phyloP scores from a whole-genome alignment of 2,329 filamentous ascomycete species.

The Talaromyces marneffei region DNA sequence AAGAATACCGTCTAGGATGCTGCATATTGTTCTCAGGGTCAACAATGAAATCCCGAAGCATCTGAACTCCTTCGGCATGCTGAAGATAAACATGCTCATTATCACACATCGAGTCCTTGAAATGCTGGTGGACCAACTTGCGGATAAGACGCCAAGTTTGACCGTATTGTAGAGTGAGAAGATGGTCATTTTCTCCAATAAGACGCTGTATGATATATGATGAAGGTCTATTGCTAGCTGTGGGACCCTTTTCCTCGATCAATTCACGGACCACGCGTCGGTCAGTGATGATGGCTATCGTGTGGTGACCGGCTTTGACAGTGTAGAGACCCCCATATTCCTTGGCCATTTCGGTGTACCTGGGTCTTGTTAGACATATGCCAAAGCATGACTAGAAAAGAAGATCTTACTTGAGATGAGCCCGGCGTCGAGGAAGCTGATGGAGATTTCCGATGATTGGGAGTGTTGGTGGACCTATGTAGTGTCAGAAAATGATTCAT shows the following conservation, averaged over 20 bases:
- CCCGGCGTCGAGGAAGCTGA: constrained; percentile 6
- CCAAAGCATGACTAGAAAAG: background rate
- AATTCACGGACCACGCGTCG: constrained; percentile 39
- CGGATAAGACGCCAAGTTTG: constrained; percentile 41
- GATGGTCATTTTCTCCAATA: constrained; percentile 44
- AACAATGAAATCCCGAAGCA: constrained; percentile 42
- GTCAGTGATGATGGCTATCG: constrained; percentile 40
- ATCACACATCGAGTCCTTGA: constrained; percentile 44
- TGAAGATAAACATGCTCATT: constrained; percentile 39
- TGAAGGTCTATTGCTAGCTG: constrained; percentile 41
- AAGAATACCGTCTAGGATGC: constrained; percentile 46
- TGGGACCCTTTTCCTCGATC: constrained; percentile 41
- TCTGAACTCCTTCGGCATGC: constrained; percentile 46
- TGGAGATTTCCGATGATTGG: constrained; percentile 14
- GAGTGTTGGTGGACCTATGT: constrained; percentile 8
- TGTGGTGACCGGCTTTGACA: constrained; percentile 40
- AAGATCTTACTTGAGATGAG: background rate
- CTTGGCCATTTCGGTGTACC: constrained; percentile 43
- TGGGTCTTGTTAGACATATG: constrained; percentile 15
- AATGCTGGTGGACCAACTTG: constrained; percentile 42
- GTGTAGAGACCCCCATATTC: constrained; percentile 40
- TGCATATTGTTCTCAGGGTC: constrained; percentile 42
- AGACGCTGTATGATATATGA: constrained; percentile 36
- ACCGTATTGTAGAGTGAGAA: constrained; percentile 46
- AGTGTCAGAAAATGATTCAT: background rate